Base-by-base conservation (phyloP, 768 basidiomycete species). In the Tylopilus subfusipes region DNA sequence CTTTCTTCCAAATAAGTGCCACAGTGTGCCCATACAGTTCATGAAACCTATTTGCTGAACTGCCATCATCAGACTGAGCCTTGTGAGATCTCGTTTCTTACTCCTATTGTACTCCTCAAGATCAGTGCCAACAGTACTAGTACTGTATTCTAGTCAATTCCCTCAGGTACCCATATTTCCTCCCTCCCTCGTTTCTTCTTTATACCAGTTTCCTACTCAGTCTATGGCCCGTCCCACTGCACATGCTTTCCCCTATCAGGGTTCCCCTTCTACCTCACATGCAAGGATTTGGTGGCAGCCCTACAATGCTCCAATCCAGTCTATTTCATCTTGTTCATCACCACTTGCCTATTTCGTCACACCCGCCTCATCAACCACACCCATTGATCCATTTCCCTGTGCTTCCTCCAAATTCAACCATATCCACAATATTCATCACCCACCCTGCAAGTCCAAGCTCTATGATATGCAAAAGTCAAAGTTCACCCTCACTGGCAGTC, bases 201-300 rank as follows among this genome's bases (percentile, higher is more conserved):
- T n/a, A n/a, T n/a, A n/a, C n/a, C n/a, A n/a, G n/a, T n/a, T n/a
- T n/a, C n/a, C 45, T 42, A 27, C 51, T 61, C 59, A 51, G 42
- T 54, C 19, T 54, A 72, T 71, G 71, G 71, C 68, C 47, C 69
- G 69, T 46, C 63, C 76, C 27, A 59, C 73, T 33, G 66, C 74
- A 19, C 77, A 79, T 52, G 70, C 83, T 10, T 72, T 88, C 52
- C 80, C 88, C 75, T 86, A 29, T 29, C 29, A 29, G 10, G 29
- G 29, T 10, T 29, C 29, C 29, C 29, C 29, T 29, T 4, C 29
- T 5, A 29, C 29, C 10, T 29, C 29, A 29, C 29, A 29, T 29
- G 10, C 29, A 47, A 75, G 86, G 68, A 29, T 29, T 29, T 29
- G 10, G 4, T 10, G 10, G 29, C 29, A 4, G 10, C 29, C 29